Evolutionary conservation across 2,329 filamentous ascomycete genomes (phyloP).

Genomic region (Sarocladiaceae sp.): DNA sequence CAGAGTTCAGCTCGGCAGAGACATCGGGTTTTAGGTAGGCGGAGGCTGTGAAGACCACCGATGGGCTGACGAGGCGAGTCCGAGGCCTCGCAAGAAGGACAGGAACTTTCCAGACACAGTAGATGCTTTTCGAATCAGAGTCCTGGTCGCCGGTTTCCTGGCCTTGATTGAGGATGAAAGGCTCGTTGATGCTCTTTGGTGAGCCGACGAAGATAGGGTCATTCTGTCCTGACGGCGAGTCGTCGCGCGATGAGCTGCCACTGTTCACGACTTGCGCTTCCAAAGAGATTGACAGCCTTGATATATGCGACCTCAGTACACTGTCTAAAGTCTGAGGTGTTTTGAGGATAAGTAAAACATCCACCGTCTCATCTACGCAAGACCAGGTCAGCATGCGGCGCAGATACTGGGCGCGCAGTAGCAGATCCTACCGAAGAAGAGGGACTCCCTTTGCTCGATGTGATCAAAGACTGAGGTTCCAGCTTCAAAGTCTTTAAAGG

Average conservation of each 20-base stretch:
- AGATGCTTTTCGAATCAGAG: slow-evolving; percentile 26
- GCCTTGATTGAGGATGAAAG: slow-evolving; percentile 41
- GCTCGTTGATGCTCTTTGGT: slow-evolving; percentile 42
- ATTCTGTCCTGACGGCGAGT: slow-evolving; percentile 36
- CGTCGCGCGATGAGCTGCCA: slow-evolving; percentile 37
- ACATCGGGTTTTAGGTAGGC: slow-evolving; percentile 51
- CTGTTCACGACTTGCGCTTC: slow-evolving; percentile 61
- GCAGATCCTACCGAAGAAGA: slow-evolving; percentile 62
- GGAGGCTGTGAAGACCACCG: slow-evolving; percentile 56
- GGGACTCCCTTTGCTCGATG: slow-evolving; percentile 54
- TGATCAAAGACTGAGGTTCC: slow-evolving; percentile 46
- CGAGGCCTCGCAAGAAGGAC: slow-evolving; percentile 54
- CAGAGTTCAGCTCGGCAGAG: slow-evolving; percentile 18
- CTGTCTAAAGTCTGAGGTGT: slow-evolving; percentile 54
- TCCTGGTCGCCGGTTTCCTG: slow-evolving; percentile 25
- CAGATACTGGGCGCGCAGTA: slow-evolving; percentile 9
- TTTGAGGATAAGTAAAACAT: slow-evolving; percentile 62
- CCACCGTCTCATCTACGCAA: slow-evolving; percentile 61
- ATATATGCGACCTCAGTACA: slow-evolving; percentile 51
- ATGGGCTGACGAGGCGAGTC: slow-evolving; percentile 59
- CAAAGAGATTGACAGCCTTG: slow-evolving; percentile 57
- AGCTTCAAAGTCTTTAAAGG: slow-evolving; percentile 36
- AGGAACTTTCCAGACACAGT: slow-evolving; percentile 54
- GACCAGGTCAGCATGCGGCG: slow-evolving; percentile 13
- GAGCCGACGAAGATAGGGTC: slow-evolving; percentile 56